These are phyloP conservation scores for Wickerhamiella azyma DNA, from an alignment of 805 yeast species.

Conservation along the genomic window DNA sequence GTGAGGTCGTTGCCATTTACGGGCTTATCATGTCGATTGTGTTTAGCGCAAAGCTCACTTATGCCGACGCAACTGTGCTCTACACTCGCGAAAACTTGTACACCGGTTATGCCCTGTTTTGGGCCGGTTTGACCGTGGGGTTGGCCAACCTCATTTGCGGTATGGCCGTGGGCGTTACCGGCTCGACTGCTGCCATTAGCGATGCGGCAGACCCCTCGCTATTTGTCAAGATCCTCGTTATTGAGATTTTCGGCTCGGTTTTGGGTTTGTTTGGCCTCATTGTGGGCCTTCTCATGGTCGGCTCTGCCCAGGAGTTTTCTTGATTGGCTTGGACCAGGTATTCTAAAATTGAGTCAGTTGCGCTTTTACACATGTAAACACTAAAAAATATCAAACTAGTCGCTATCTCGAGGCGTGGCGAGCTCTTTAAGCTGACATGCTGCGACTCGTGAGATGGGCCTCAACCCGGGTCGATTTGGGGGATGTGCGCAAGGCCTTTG, in stretches of 20 bases:
- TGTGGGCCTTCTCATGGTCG: slow-evolving; percentile 95
- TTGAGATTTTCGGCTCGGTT: slow-evolving; percentile 94
- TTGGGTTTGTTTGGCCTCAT: slow-evolving; percentile 94
- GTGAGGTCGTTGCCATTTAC: slow-evolving; percentile 98
- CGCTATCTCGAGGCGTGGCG: neutral
- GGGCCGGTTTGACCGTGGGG: slow-evolving; percentile 98
- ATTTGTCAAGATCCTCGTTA: slow-evolving; percentile 89
- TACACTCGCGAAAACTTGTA: slow-evolving; percentile 74
- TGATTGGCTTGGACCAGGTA: slow-evolving; percentile 24
- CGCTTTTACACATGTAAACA: too few relatives aligned
- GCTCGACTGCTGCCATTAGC: slow-evolving; percentile 95
- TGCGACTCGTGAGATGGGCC: neutral
- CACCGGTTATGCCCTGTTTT: slow-evolving; percentile 88
- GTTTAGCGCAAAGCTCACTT: slow-evolving; percentile 72
- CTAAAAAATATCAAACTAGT: too few relatives aligned
- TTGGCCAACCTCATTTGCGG: slow-evolving; percentile 89
- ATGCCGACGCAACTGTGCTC: slow-evolving; percentile 46
- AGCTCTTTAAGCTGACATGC: neutral
- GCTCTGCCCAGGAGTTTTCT: slow-evolving; percentile 79
- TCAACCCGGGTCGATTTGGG: neutral
- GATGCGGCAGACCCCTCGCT: slow-evolving; percentile 95
- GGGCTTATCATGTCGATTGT: slow-evolving; percentile 97
- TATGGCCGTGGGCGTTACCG: slow-evolving; percentile 92
- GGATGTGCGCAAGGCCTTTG: neutral
- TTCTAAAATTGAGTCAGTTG: too few relatives aligned